These are phyloP conservation scores for Diaporthe amygdali DNA, from an alignment of 2,329 filamentous ascomycete species.

Conservation along the genomic window DNA sequence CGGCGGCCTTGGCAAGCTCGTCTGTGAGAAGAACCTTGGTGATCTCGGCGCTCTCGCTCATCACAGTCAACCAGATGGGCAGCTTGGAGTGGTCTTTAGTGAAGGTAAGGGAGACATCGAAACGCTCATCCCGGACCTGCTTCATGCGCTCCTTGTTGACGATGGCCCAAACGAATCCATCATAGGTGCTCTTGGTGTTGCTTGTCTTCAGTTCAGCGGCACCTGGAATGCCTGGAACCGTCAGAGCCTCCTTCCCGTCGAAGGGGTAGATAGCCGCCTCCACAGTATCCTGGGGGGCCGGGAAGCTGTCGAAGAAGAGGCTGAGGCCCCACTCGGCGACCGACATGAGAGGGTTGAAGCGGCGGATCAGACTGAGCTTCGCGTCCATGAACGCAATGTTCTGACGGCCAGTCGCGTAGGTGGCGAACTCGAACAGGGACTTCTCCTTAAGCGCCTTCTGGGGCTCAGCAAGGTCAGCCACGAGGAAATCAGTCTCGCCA, in stretches of 20 bases:
- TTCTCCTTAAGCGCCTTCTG: slow-evolving; percentile 76
- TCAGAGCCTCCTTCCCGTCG: slow-evolving; percentile 85
- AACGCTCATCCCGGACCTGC: slow-evolving; percentile 86
- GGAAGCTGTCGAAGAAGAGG: slow-evolving; percentile 81
- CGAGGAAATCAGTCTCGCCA: slow-evolving; percentile 52
- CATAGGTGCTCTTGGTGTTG: slow-evolving; percentile 73
- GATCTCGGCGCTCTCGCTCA: slow-evolving; percentile 96
- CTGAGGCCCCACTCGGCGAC: slow-evolving; percentile 69
- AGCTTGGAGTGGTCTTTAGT: slow-evolving; percentile 94
- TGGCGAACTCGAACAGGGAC: slow-evolving; percentile 82
- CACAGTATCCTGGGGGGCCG: slow-evolving; percentile 71
- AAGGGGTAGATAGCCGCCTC: slow-evolving; percentile 86
- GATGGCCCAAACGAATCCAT: slow-evolving; percentile 92
- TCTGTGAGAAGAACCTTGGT: slow-evolving; percentile 85
- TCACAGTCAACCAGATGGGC: slow-evolving; percentile 87
- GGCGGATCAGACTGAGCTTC: slow-evolving; percentile 80
- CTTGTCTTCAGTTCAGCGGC: slow-evolving; percentile 60
- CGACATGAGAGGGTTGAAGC: slow-evolving; percentile 77
- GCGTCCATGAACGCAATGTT: slow-evolving; percentile 92
- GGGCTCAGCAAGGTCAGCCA: slow-evolving; percentile 60
- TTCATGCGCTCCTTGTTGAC: slow-evolving; percentile 97
- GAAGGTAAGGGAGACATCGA: slow-evolving; percentile 89
- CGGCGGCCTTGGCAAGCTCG: slow-evolving; percentile 83
- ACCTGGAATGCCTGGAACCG: slow-evolving; percentile 70
- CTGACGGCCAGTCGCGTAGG: slow-evolving; percentile 89